These are phyloP conservation scores for Emmonsia crescens DNA, from an alignment of 2,329 filamentous ascomycete genomes.

Conservation along the genomic window DNA sequence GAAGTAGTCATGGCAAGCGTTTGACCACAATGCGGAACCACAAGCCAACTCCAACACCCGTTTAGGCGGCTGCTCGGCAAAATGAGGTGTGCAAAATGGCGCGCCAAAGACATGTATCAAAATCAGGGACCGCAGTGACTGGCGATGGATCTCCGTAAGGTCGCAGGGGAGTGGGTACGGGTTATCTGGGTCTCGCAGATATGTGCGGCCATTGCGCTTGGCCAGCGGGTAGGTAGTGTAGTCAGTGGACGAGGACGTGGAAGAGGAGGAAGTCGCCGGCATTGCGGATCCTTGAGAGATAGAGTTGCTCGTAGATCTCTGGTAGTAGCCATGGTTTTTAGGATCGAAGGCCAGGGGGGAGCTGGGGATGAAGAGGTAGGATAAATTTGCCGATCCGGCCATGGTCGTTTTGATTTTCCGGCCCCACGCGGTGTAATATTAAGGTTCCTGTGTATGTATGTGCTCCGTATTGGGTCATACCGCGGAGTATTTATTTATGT, in stretches of 20 bases:
- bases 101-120: conserved; percentile 71
- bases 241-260: conserved; percentile 25
- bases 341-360: conserved; percentile 4
- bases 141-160: conserved; percentile 74
- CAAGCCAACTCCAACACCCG: conserved; percentile 80
- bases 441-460: background rate
- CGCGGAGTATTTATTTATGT: too few relatives aligned
- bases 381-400: conserved; percentile 10
- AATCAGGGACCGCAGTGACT: conserved; percentile 72
- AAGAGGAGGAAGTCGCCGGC: conserved; percentile 25
- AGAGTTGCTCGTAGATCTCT: conserved; percentile 19
- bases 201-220: conserved; percentile 68
- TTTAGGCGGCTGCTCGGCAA: conserved; percentile 56
- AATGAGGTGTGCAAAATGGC: conserved; percentile 61
- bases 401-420: conserved; percentile 4
- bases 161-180: conserved; percentile 84
- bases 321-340: conserved; percentile 7
- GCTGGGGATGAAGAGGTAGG: conserved; percentile 9
- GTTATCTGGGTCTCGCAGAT: conserved; percentile 61
- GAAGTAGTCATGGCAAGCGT: conserved; percentile 74
- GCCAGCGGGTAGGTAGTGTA: conserved; percentile 49
- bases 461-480: background rate
- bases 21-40: conserved; percentile 81
- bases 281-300: conserved; percentile 14
- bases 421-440: background rate